Base-by-base conservation (phyloP, 305 asterid genomes). In the Salvia sclarea region DNA sequence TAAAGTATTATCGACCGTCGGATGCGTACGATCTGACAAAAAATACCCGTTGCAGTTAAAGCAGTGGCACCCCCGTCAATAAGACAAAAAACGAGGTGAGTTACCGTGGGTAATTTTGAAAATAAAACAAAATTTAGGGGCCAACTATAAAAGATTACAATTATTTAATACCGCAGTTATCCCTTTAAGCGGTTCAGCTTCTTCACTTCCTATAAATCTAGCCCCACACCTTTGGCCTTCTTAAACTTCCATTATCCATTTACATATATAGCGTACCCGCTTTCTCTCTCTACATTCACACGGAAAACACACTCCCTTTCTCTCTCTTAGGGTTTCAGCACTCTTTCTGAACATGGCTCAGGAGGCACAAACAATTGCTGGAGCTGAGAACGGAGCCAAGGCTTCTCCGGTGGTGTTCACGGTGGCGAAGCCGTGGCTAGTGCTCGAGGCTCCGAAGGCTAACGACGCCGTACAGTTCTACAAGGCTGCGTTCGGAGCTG, bases 401-500 rank as follows among this genome's bases (percentile, higher is more conserved):
- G 75, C 47, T 6, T 30, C 40, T 45, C 50, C 67, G 43, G 93
- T 83, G 48, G 72, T 44, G 4, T 87, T 84, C 68, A 18, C 84
- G 58, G 84, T 82, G 48, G 56, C 76, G 67, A 89, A 89, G 84
- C 91, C 97, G 8, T 78, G 81, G 84, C 69, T 94, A 48, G 91
- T 78, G 48, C 84, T 94, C 0, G 92, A 86, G 35, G 90, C 86
- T 0, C 79, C 87, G 3, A 87, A 87, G 74, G 95, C 87, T 0
- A 85, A 25, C 72, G 96, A 91, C 25, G 97, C 97, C 28, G 86
- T 91, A 16, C 63, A 41, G 85, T 91, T 94, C 81, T 91, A 79
- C 85, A 94, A 89, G 80, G 69, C 78, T 47, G 98, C 98, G 13
- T 94, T 94, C 25, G 96, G 99, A 14, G 93, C 96, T n/a, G 96